phyloP scores from a whole-genome alignment of 345 rosid genomes.

The Populus simonii region DNA sequence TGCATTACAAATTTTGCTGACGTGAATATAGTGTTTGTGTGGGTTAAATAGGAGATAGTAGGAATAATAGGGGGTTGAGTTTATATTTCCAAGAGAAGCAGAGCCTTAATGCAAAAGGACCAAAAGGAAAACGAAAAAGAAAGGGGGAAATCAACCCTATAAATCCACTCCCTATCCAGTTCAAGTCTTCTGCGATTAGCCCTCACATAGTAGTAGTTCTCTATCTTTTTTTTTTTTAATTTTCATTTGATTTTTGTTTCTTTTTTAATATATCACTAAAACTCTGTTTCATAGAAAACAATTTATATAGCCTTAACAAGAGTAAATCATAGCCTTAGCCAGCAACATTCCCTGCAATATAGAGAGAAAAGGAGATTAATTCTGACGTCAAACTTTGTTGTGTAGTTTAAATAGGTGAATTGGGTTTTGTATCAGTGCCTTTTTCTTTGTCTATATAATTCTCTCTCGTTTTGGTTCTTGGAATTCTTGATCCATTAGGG shows the following conservation, averaged over 20 bases:
- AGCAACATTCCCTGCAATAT: background rate
- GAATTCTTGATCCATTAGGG: slow-evolving; percentile 19
- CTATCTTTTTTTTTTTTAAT: background rate
- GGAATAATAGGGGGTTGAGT: no score
- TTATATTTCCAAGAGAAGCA: no score
- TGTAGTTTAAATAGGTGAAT: background rate
- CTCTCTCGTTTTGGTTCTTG: background rate
- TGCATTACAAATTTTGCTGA: no score
- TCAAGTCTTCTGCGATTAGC: background rate
- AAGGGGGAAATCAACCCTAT: background rate
- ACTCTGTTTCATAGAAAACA: background rate
- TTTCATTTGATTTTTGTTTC: background rate
- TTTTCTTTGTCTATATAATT: background rate
- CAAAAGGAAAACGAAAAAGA: background rate
- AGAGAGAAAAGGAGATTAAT: background rate
- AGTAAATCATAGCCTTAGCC: background rate
- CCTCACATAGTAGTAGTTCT: background rate
- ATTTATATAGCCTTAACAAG: background rate
- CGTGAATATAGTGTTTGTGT: no score
- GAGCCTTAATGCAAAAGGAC: no score
- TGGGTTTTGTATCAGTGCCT: background rate
- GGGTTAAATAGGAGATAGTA: no score
- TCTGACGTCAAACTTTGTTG: background rate
- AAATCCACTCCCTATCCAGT: background rate
- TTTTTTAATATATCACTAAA: background rate